A percentile compares a stretch with the other conserved stretches of the same genome.
phyloP scores from a whole-genome alignment of 768 basidiomycete genomes.

The Ramaria sp. region DNA sequence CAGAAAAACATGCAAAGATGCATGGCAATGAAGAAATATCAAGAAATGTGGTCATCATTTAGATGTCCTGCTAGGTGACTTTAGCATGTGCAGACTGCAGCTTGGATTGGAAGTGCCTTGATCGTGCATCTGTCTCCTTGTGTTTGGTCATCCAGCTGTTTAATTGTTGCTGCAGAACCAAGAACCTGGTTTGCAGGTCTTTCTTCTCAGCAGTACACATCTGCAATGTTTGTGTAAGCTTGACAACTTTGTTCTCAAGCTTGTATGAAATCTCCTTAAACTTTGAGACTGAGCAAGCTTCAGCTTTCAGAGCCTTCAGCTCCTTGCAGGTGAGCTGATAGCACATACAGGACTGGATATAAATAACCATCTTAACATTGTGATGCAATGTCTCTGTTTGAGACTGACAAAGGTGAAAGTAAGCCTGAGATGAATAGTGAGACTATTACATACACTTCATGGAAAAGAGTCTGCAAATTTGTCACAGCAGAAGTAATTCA shows the following conservation, averaged over 20 bases:
- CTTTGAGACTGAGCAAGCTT: slow-evolving; percentile 94
- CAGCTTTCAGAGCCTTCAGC: slow-evolving; percentile 71
- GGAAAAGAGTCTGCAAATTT: slow-evolving; percentile 69
- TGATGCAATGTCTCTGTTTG: slow-evolving; percentile 41
- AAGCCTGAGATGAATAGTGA: background rate
- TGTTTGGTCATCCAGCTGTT: slow-evolving; percentile 77
- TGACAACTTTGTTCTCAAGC: slow-evolving; percentile 98
- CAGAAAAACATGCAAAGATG: slow-evolving; percentile 94
- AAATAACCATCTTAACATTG: slow-evolving; percentile 66
- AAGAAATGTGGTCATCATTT: slow-evolving; percentile 65
- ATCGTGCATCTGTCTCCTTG: slow-evolving; percentile 75
- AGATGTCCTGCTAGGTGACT: slow-evolving; percentile 57
- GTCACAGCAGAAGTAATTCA: slow-evolving; percentile 53
- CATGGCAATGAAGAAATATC: slow-evolving; percentile 76
- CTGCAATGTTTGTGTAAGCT: slow-evolving; percentile 90
- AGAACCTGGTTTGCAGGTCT: slow-evolving; percentile 64
- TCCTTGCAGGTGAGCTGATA: slow-evolving; percentile 81
- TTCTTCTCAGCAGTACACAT: slow-evolving; percentile 87
- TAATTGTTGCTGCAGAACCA: slow-evolving; percentile 75
- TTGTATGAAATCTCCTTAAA: slow-evolving; percentile 98
- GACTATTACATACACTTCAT: slow-evolving; percentile 65
- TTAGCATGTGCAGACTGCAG: slow-evolving; percentile 65
- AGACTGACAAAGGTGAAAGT: slow-evolving; percentile 28
- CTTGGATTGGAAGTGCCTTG: slow-evolving; percentile 61
- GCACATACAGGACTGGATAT: slow-evolving; percentile 86